phyloP scores from a whole-genome alignment of 2,329 filamentous ascomycete species.

The Sarocladium oryzae region DNA sequence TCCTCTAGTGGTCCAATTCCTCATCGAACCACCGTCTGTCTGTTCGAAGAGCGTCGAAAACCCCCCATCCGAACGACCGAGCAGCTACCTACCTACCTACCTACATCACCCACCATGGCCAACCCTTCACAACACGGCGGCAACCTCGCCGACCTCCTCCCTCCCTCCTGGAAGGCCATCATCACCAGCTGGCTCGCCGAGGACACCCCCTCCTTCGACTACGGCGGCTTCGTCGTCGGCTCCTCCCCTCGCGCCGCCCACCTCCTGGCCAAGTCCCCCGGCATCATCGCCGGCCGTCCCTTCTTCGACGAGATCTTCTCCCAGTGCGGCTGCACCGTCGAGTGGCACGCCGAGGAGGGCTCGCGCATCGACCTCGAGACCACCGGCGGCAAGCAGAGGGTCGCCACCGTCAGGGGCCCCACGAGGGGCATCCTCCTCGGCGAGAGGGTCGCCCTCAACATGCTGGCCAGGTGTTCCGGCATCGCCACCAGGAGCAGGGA shows the following conservation, averaged over 20 bases:
- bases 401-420: conserved; percentile 81
- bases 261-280: conserved; percentile 63
- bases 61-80: neutral
- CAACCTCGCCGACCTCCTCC: conserved; percentile 63
- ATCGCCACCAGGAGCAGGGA: conserved; percentile 65
- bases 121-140: conserved; percentile 27
- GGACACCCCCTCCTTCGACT: conserved; percentile 94
- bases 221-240: conserved; percentile 94
- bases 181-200: conserved; percentile 86
- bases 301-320: conserved; percentile 93
- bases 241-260: conserved; percentile 56
- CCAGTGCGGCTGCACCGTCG: conserved; percentile 84
- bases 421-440: conserved; percentile 77
- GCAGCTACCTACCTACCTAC: neutral
- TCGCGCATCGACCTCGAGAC: conserved; percentile 55
- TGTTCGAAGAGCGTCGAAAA: neutral
- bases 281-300: conserved; percentile 82
- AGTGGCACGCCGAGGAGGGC: conserved; percentile 82
- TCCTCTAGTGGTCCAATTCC: neutral
- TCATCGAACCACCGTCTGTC: neutral
- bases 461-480: conserved; percentile 83
- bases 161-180: conserved; percentile 74
- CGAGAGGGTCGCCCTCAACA: conserved; percentile 88
- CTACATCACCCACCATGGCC: neutral
- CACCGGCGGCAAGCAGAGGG: conserved; percentile 43